Evolutionary conservation across 2,329 filamentous ascomycete genomes (phyloP).

Genomic region (Plenodomus lindquistii): DNA sequence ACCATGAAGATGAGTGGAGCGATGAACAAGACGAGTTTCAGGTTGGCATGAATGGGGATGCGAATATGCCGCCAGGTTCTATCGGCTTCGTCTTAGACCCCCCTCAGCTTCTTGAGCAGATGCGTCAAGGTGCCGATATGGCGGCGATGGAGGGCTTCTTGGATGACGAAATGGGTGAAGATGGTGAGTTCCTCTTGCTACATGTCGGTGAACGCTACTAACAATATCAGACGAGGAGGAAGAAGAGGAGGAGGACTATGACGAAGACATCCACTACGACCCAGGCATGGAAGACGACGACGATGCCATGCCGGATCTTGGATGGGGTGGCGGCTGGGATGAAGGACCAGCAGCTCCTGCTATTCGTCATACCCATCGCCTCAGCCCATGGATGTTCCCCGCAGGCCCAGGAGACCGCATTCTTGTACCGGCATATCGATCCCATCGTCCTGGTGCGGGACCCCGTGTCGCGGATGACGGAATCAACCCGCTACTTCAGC

Average conservation of each 20-base stretch:
- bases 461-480: slow-evolving; percentile 74
- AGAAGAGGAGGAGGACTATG: slow-evolving; percentile 74
- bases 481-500: slow-evolving; percentile 81
- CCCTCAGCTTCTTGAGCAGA: slow-evolving; percentile 43
- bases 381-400: slow-evolving; percentile 62
- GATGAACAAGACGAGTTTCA: slow-evolving; percentile 55
- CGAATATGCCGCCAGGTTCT: slow-evolving; percentile 54
- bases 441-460: slow-evolving; percentile 58
- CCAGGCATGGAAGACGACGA: slow-evolving; percentile 55
- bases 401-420: slow-evolving; percentile 54
- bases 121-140: slow-evolving; percentile 45
- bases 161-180: slow-evolving; percentile 63
- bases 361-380: slow-evolving; percentile 56
- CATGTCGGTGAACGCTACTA: slow-evolving; percentile 38
- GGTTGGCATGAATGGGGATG: slow-evolving; percentile 53
- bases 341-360: slow-evolving; percentile 48
- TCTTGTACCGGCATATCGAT: slow-evolving; percentile 51
- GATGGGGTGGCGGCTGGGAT: slow-evolving; percentile 60
- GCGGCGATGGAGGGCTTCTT: slow-evolving; percentile 56
- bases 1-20: slow-evolving; percentile 44
- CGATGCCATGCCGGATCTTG: slow-evolving; percentile 45
- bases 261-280: slow-evolving; percentile 64
- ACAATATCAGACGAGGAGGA: slow-evolving; percentile 51
- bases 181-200: slow-evolving; percentile 54
- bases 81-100: slow-evolving; percentile 42